Base-by-base conservation (phyloP, 345 rosid genomes). In the Euclidium syriacum region DNA sequence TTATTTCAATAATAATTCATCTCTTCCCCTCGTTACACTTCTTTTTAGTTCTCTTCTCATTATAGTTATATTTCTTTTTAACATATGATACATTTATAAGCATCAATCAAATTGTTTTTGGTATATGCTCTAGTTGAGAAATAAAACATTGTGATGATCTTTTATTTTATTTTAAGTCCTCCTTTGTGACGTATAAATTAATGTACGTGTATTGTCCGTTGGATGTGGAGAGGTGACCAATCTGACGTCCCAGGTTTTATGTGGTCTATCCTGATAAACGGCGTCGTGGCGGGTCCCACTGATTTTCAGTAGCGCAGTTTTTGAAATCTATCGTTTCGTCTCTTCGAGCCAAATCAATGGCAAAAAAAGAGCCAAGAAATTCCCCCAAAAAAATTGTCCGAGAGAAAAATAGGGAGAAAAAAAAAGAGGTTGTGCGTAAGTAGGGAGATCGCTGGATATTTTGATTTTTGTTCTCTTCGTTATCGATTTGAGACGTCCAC, bases 271-370 rank as follows among this genome's bases (percentile, higher is more conserved):
- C 41, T 24, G 55, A 19, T 10, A 32, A 71, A 71, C 70, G 40
- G 10, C 41, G 59, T 41, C 65, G 75, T 71, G 65, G 75, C 26
- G 70, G 70, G 75, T 25, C 70, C 75, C 54, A 71, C 65, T 39
- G 38, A 24, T 58, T 30, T 22, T 20, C 17, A 10, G 56, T 61
- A 33, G 19, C 51, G 27, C 50, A 53, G 35, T 23, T 55, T 47
- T 55, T 63, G 24, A 63, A 55, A 54, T 40, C 64, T 55, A 41
- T 53, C 24, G 38, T 46, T 52, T 48, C 53, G 38, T 48, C 49
- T 53, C 68, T 70, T 39, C 27, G 75, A 70, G 57, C 75, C 75
- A 63, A 64, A 64, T 18, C 70, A 71, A 71, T 64, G 69, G 43
- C 41, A 12, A 24, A 4, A 54, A 22, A 47, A 14, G 8, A 34